phyloP scores from a whole-genome alignment of 2,329 filamentous ascomycete genomes.

The Xylaria multiplex region DNA sequence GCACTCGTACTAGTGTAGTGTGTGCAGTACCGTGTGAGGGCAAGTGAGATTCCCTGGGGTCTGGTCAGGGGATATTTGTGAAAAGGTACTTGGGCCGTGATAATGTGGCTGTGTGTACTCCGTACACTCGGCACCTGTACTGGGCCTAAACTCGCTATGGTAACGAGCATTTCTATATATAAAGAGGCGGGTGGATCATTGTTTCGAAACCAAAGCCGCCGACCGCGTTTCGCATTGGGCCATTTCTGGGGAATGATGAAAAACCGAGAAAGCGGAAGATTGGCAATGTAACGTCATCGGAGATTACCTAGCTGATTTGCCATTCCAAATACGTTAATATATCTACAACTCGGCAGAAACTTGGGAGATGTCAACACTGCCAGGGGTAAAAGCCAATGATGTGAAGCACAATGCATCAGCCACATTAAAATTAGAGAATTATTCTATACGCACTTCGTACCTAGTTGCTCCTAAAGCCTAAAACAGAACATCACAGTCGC shows the following conservation, averaged over 20 bases:
- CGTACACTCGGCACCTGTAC: no score
- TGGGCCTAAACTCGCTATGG: constrained; percentile 16
- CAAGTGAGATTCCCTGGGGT: constrained; percentile 1
- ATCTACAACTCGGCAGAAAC: not conserved
- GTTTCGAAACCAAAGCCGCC: constrained; percentile 23
- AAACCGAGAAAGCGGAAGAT: constrained; percentile 10
- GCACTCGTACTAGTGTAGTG: not conserved
- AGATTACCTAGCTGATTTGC: constrained; percentile 14
- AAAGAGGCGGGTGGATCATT: constrained; percentile 18
- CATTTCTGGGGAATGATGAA: constrained; percentile 17
- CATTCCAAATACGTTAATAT: constrained; percentile 30
- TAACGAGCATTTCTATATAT: constrained; percentile 30
- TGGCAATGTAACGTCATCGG: constrained; percentile 19
- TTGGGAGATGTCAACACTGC: not conserved
- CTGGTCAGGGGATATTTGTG: not conserved
- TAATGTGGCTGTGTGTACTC: not conserved
- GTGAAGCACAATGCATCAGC: not conserved
- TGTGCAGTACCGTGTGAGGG: not conserved
- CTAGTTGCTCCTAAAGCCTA: not conserved
- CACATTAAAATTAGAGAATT: constrained; percentile 1
- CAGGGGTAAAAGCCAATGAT: not conserved
- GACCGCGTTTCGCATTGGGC: constrained; percentile 25
- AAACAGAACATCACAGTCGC: constrained; percentile 1
- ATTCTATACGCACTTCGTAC: not conserved
- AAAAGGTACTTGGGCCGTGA: not conserved